These are phyloP conservation scores for Cenchrus fungigraminus DNA, from an alignment of 176 grass and related monocot species.

Conservation along the genomic window DNA sequence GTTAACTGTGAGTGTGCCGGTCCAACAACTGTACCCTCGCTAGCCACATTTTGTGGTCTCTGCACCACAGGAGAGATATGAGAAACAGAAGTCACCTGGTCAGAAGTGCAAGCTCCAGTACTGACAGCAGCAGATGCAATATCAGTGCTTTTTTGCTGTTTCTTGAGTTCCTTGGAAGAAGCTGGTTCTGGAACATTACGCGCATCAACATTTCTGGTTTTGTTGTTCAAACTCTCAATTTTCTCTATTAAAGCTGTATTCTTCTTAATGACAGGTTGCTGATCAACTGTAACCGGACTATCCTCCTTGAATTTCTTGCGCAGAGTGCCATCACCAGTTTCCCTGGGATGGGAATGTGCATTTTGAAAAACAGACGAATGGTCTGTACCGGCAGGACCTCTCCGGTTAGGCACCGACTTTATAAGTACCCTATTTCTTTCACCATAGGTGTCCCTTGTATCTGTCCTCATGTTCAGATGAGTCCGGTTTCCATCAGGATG, in stretches of 20 bases:
- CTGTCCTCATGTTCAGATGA: constrained; percentile 38
- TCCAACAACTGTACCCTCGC: constrained; percentile 37
- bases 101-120: constrained; percentile 32
- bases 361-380: constrained; percentile 35
- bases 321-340: constrained; percentile 51
- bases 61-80: constrained; percentile 33
- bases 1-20: constrained; percentile 39
- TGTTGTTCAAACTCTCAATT: constrained; percentile 91
- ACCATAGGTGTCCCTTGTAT: constrained; percentile 37
- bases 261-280: constrained; percentile 70
- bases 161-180: constrained; percentile 56
- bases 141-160: constrained; percentile 37
- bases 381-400: constrained; percentile 25
- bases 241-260: constrained; percentile 85
- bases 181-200: constrained; percentile 44
- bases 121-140: constrained; percentile 31
- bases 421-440: constrained; percentile 49
- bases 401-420: constrained; percentile 41
- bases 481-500: constrained; percentile 43
- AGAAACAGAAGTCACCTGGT: constrained; percentile 27
- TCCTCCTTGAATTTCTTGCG: constrained; percentile 48
- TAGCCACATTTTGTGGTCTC: constrained; percentile 3
- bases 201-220: constrained; percentile 67
- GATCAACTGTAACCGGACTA: constrained; percentile 39
- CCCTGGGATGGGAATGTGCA: constrained; percentile 37